phyloP scores from a whole-genome alignment of 805 yeast genomes.

The Spathaspora boniae region DNA sequence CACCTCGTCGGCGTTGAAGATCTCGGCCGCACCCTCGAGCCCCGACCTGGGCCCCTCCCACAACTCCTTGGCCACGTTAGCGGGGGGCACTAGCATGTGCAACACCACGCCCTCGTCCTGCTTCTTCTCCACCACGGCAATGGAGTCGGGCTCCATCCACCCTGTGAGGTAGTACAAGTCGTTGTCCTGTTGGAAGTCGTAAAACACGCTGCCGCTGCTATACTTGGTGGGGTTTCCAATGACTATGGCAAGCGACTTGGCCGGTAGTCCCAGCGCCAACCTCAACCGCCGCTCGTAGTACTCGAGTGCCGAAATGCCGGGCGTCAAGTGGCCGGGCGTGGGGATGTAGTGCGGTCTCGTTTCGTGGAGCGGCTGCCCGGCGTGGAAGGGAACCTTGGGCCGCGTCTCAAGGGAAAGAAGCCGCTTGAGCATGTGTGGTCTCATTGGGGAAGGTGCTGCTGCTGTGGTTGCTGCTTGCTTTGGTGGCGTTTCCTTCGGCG shows the following conservation, averaged over 20 bases:
- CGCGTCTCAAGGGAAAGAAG: slow-evolving; percentile 14
- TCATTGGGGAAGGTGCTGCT: background rate
- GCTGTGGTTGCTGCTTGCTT: background rate
- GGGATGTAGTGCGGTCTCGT: slow-evolving; percentile 75
- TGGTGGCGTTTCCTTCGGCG: background rate
- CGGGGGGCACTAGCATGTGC: slow-evolving; percentile 84
- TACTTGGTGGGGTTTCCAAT: slow-evolving; percentile 70
- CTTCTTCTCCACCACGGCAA: slow-evolving; percentile 63
- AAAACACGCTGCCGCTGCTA: slow-evolving; percentile 88
- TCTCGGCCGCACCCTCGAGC: slow-evolving; percentile 70
- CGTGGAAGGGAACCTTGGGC: slow-evolving; percentile 32
- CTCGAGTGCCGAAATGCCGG: slow-evolving; percentile 82
- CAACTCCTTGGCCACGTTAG: slow-evolving; percentile 70
- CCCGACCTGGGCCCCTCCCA: slow-evolving; percentile 98
- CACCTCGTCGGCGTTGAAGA: slow-evolving; percentile 84
- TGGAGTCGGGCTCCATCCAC: slow-evolving; percentile 86
- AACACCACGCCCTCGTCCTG: slow-evolving; percentile 49
- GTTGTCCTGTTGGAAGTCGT: slow-evolving; percentile 89
- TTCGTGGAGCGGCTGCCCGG: slow-evolving; percentile 87
- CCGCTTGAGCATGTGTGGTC: slow-evolving; percentile 2
- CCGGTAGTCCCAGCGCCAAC: slow-evolving; percentile 57
- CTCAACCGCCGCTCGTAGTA: slow-evolving; percentile 67
- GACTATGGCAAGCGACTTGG: slow-evolving; percentile 65
- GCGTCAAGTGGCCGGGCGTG: slow-evolving; percentile 75
- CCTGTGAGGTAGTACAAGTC: slow-evolving; percentile 87